Percentiles rank a stretch among this genome's conserved stretches.
phyloP scores from a whole-genome alignment of 441 rosid genomes.

The Euphorbia celastroides region DNA sequence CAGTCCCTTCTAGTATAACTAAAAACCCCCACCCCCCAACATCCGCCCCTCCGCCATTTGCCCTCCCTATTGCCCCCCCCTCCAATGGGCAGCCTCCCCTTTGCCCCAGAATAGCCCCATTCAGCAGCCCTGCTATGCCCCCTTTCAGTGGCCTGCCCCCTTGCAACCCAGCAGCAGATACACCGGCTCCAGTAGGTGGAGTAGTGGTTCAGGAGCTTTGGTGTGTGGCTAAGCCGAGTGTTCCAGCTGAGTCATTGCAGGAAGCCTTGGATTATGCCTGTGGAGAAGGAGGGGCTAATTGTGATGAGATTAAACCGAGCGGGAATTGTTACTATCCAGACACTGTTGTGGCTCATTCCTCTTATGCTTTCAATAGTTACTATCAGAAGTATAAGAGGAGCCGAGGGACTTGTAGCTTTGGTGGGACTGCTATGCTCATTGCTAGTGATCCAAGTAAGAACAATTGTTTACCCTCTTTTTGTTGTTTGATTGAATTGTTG shows the following conservation, averaged over 20 bases:
- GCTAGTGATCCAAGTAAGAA: constrained; percentile 60
- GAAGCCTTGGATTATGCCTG: constrained; percentile 74
- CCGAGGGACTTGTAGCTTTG: constrained; percentile 70
- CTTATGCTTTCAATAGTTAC: constrained; percentile 86
- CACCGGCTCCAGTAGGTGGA: constrained; percentile 38
- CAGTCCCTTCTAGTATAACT: constrained; percentile 41
- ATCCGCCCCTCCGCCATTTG: constrained; percentile 26
- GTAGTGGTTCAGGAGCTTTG: constrained; percentile 52
- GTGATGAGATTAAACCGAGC: constrained; percentile 49
- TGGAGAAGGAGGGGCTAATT: constrained; percentile 78
- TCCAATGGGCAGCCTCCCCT: constrained; percentile 22
- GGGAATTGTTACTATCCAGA: constrained; percentile 61
- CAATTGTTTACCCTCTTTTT: not conserved
- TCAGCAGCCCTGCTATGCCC: constrained; percentile 20
- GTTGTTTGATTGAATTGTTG: not conserved
- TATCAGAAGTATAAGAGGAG: constrained; percentile 58
- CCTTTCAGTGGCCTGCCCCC: constrained; percentile 45
- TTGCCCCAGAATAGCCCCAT: constrained; percentile 33
- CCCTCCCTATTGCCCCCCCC: constrained; percentile 14
- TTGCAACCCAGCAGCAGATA: constrained; percentile 30
- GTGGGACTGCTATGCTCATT: constrained; percentile 72
- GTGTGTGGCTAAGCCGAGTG: constrained; percentile 79
- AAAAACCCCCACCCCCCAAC: constrained; percentile 32
- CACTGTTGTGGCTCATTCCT: constrained; percentile 82
- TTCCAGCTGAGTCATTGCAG: constrained; percentile 57